Conservation (phyloP, 2,329 filamentous ascomycete genomes). For the Penicillium nordicum region DNA sequence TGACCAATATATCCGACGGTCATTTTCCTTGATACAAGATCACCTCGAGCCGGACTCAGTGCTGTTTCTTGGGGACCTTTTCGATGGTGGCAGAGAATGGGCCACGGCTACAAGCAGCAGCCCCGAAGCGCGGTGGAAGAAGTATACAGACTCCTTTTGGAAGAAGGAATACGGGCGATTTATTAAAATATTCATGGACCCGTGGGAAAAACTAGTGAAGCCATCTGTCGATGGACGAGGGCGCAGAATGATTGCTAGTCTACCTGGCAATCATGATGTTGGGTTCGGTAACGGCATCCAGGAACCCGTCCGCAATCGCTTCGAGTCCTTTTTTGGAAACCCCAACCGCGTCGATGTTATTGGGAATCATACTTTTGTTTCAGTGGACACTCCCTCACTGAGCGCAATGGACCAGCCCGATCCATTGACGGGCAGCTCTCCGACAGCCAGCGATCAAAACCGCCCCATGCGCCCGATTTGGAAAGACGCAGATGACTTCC, state of each 20-base stretch:
- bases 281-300: slow-evolving; percentile 88
- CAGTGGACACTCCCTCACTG: slow-evolving; percentile 81
- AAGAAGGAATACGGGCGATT: slow-evolving; percentile 82
- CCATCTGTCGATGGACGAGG: slow-evolving; percentile 60
- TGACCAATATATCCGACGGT: slow-evolving; percentile 83
- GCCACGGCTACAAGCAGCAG: slow-evolving; percentile 61
- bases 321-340: slow-evolving; percentile 84
- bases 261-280: slow-evolving; percentile 93
- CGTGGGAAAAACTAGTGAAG: slow-evolving; percentile 59
- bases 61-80: slow-evolving; percentile 89
- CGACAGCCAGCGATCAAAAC: slow-evolving; percentile 43
- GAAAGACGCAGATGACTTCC: slow-evolving; percentile 70
- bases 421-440: slow-evolving; percentile 44
- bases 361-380: slow-evolving; percentile 93
- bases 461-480: slow-evolving; percentile 63
- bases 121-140: slow-evolving; percentile 66
- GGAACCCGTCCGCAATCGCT: slow-evolving; percentile 72
- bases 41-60: slow-evolving; percentile 78
- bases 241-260: slow-evolving; percentile 73
- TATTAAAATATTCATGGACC: slow-evolving; percentile 74
- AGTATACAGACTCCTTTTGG: slow-evolving; percentile 82
- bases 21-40: slow-evolving; percentile 74
- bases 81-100: slow-evolving; percentile 96
- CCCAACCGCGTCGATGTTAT: slow-evolving; percentile 88
- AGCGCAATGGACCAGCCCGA: slow-evolving; percentile 66